Conservation (phyloP, 495 filamentous ascomycete genomes). For the Penicillium roqueforti region DNA sequence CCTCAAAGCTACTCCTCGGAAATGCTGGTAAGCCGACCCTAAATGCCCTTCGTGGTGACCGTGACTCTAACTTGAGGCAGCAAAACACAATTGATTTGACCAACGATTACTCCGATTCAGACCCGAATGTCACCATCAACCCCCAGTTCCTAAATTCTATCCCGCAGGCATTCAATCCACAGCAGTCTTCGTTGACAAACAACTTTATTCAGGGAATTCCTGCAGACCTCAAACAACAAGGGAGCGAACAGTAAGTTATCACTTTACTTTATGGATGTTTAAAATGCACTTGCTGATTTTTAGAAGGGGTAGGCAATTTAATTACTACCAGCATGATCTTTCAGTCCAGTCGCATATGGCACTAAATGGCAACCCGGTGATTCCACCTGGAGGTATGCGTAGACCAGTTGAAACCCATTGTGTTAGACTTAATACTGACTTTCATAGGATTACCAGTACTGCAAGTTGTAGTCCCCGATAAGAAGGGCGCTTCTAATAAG, state of each 20-base stretch:
- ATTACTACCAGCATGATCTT: constrained; percentile 33
- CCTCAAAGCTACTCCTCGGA: constrained; percentile 26
- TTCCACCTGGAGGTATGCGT: constrained; percentile 1
- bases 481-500: constrained; percentile 11
- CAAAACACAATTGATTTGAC: constrained; percentile 32
- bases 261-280: not conserved
- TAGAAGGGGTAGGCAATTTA: constrained; percentile 19
- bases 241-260: constrained; percentile 26
- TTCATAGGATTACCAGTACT: not conserved
- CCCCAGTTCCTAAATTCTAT: constrained; percentile 36
- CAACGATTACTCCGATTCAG: constrained; percentile 30
- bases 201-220: constrained; percentile 31
- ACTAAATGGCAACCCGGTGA: not conserved
- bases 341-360: constrained; percentile 20
- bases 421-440: not conserved
- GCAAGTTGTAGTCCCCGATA: constrained; percentile 7
- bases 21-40: constrained; percentile 19
- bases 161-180: constrained; percentile 15
- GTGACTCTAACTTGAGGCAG: constrained; percentile 13
- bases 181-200: constrained; percentile 20
- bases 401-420: not conserved
- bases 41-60: not conserved
- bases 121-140: constrained; percentile 35
- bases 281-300: not conserved
- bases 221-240: constrained; percentile 23